Conservation (phyloP, 805 yeast species). For the Priceomyces carsonii region DNA sequence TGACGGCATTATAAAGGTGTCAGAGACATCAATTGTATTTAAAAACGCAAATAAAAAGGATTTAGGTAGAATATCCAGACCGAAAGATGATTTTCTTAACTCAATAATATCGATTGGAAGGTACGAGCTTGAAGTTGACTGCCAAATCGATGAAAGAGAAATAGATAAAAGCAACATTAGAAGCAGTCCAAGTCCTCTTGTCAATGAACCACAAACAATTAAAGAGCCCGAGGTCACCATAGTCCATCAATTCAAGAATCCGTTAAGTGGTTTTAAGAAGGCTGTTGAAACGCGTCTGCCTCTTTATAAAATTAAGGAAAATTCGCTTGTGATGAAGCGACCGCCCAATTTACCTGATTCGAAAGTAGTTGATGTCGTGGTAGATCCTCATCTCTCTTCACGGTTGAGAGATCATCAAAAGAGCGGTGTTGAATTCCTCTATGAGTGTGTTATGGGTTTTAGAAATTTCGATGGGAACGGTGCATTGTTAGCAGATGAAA, state of each 20-base stretch:
- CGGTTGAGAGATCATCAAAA: conserved; percentile 80
- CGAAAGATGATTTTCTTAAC: conserved; percentile 5
- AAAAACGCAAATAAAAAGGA: conserved; percentile 24
- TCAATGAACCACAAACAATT: too few relatives aligned
- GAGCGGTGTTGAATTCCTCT: conserved; percentile 80
- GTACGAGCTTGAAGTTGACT: conserved; percentile 64
- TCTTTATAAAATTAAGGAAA: conserved; percentile 4
- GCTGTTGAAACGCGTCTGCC: conserved; percentile 1
- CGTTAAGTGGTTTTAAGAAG: not conserved
- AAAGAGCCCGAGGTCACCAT: too few relatives aligned
- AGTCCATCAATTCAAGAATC: conserved; percentile 3
- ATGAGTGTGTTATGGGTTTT: conserved; percentile 79
- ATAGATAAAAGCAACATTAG: not conserved
- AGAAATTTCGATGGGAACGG: conserved; percentile 57
- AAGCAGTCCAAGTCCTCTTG: too few relatives aligned
- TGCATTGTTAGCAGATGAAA: conserved; percentile 90
- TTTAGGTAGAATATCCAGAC: conserved; percentile 23
- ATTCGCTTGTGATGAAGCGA: conserved; percentile 8
- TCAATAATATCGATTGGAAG: conserved; percentile 40
- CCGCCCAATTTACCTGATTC: conserved; percentile 9
- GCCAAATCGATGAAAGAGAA: conserved; percentile 26
- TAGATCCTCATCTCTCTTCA: conserved; percentile 58
- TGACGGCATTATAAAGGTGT: conserved; percentile 63
- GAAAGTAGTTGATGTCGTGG: conserved; percentile 44
- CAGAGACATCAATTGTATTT: conserved; percentile 24